Evolutionary conservation across 805 yeast species (phyloP).

Genomic region (Metschnikowia picachoensis): DNA sequence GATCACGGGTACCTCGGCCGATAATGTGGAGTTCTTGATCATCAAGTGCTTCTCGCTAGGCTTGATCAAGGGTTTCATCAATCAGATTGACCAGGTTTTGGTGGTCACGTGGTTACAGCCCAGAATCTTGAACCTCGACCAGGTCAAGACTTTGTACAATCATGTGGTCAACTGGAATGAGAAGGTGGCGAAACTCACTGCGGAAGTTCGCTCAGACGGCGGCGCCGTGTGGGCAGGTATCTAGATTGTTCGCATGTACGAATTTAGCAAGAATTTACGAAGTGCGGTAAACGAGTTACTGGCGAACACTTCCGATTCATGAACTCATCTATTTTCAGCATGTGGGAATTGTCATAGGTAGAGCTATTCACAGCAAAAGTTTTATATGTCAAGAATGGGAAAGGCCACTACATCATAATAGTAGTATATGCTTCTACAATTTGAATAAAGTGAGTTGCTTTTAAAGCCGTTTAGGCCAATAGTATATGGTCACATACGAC

Average conservation of each 20-base stretch:
- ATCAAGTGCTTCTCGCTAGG: conserved; percentile 88
- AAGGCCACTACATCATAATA: no score
- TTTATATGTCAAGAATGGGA: no score
- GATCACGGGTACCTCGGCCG: conserved; percentile 58
- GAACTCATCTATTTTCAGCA: no score
- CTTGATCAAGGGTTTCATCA: conserved; percentile 83
- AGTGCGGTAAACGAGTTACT: background rate
- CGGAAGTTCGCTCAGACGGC: conserved; percentile 34
- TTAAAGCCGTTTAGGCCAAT: no score
- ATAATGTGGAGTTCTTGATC: conserved; percentile 84
- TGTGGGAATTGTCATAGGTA: no score
- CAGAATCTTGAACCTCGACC: conserved; percentile 78
- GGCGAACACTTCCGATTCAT: no score
- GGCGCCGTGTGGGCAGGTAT: conserved; percentile 40
- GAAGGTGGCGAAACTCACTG: conserved; percentile 61
- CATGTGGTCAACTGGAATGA: conserved; percentile 76
- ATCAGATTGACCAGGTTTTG: conserved; percentile 76
- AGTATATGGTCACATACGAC: no score
- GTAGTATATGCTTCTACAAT: no score
- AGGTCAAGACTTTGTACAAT: conserved; percentile 70
- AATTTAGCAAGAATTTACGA: no score
- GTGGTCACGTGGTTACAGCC: conserved; percentile 95
- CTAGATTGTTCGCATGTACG: background rate
- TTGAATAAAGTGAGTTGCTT: no score
- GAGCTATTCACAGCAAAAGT: no score